phyloP scores from a whole-genome alignment of 305 asterid genomes.

The Nicotiana rustica region DNA sequence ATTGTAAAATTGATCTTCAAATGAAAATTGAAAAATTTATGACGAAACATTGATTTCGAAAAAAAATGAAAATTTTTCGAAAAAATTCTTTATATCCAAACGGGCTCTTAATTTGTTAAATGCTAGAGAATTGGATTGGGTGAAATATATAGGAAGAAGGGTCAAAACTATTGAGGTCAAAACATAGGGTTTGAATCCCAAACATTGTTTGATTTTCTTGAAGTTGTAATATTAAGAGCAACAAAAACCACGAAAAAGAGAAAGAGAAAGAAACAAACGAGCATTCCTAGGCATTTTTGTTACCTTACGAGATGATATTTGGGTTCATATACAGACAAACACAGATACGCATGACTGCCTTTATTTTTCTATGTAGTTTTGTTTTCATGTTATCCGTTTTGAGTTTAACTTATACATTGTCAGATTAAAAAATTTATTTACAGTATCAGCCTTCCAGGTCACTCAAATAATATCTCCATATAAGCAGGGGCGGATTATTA shows the following conservation, averaged over 20 bases:
- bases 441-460: not conserved
- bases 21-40: no score
- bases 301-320: constrained; percentile 39
- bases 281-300: constrained; percentile 45
- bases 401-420: no score
- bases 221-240: constrained; percentile 27
- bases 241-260: constrained; percentile 36
- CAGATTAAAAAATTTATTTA: no score
- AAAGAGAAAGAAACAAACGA: constrained; percentile 39
- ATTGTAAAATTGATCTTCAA: no score
- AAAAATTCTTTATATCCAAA: no score
- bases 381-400: not conserved
- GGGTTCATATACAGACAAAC: constrained; percentile 28
- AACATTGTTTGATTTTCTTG: constrained; percentile 32
- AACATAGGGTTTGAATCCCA: constrained; percentile 45
- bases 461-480: no score
- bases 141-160: constrained; percentile 35
- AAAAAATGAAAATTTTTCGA: no score
- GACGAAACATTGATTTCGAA: no score
- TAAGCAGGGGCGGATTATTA: no score
- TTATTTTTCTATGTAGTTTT: not conserved
- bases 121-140: constrained; percentile 27
- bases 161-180: constrained; percentile 24
- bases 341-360: constrained; percentile 38
- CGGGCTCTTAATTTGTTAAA: not conserved